These are phyloP conservation scores for Tuber magnatum DNA, from an alignment of 495 filamentous ascomycete species.

Conservation along the genomic window DNA sequence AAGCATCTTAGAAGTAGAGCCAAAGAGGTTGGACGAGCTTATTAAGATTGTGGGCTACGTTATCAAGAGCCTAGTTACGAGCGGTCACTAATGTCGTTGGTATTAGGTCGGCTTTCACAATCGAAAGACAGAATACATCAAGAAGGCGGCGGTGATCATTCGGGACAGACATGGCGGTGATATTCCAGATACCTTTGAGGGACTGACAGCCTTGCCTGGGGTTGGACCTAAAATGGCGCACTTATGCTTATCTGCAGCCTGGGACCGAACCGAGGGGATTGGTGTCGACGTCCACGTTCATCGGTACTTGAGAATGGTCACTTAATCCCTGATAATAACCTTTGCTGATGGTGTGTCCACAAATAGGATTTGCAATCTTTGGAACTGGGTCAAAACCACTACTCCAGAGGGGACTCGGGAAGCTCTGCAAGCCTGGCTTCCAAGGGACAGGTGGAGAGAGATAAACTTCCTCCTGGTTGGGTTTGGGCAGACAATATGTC, in stretches of 20 bases:
- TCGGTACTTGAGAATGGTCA: constrained; percentile 42
- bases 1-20: constrained; percentile 67
- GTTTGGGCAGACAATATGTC: constrained; percentile 72
- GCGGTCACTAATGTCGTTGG: constrained; percentile 28
- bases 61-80: neutral
- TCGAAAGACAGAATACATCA: constrained; percentile 81
- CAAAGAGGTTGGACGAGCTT: constrained; percentile 63
- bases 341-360: constrained; percentile 57
- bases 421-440: constrained; percentile 75
- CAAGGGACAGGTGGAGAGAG: constrained; percentile 81
- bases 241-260: constrained; percentile 68
- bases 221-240: constrained; percentile 98
- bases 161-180: constrained; percentile 62
- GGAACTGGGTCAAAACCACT: constrained; percentile 78
- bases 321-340: constrained; percentile 32
- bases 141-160: constrained; percentile 65
- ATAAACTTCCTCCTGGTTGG: constrained; percentile 91
- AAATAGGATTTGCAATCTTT: constrained; percentile 86
- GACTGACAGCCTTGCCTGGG: constrained; percentile 72
- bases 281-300: constrained; percentile 67
- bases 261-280: constrained; percentile 55
- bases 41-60: constrained; percentile 47
- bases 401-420: constrained; percentile 77
- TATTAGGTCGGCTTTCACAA: constrained; percentile 93
- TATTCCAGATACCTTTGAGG: constrained; percentile 75